Evolutionary conservation across 2,329 filamentous ascomycete genomes (phyloP).

Genomic region (Colletotrichum sp.): DNA sequence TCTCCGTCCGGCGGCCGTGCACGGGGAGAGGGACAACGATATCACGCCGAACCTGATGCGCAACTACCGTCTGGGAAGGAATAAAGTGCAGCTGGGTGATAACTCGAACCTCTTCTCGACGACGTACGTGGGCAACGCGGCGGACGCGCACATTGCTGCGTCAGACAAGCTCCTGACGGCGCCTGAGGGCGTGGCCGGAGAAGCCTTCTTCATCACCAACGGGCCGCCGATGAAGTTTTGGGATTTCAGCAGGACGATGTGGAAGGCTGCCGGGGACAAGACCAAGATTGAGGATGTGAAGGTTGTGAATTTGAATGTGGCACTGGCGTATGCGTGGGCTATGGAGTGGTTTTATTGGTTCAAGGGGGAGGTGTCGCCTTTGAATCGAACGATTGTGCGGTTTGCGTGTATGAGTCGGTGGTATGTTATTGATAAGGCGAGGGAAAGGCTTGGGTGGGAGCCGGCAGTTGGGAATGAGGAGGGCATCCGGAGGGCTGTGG

Average conservation of each 20-base stretch:
- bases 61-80: slow-evolving; percentile 57
- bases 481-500: slow-evolving; percentile 31
- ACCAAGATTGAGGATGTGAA: slow-evolving; percentile 5
- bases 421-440: slow-evolving; percentile 36
- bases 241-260: slow-evolving; percentile 64
- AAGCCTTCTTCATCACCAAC: slow-evolving; percentile 71
- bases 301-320: background rate
- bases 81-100: slow-evolving; percentile 64
- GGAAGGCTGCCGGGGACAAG: slow-evolving; percentile 34
- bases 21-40: slow-evolving; percentile 49
- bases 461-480: slow-evolving; percentile 31
- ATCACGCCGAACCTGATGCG: slow-evolving; percentile 61
- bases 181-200: slow-evolving; percentile 55
- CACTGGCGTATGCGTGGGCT: slow-evolving; percentile 20
- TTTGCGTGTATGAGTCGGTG: slow-evolving; percentile 33
- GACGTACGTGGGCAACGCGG: slow-evolving; percentile 69
- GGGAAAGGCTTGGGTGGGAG: slow-evolving; percentile 32
- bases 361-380: slow-evolving; percentile 27
- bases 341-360: slow-evolving; percentile 29
- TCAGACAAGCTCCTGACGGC: slow-evolving; percentile 57
- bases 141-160: slow-evolving; percentile 66
- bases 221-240: slow-evolving; percentile 67
- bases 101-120: slow-evolving; percentile 70
- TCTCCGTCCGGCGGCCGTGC: slow-evolving; percentile 17
- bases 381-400: slow-evolving; percentile 31